These are phyloP conservation scores for Cinnamomum micranthum DNA, from an alignment of 164 flowering plant genomes.

Conservation along the genomic window DNA sequence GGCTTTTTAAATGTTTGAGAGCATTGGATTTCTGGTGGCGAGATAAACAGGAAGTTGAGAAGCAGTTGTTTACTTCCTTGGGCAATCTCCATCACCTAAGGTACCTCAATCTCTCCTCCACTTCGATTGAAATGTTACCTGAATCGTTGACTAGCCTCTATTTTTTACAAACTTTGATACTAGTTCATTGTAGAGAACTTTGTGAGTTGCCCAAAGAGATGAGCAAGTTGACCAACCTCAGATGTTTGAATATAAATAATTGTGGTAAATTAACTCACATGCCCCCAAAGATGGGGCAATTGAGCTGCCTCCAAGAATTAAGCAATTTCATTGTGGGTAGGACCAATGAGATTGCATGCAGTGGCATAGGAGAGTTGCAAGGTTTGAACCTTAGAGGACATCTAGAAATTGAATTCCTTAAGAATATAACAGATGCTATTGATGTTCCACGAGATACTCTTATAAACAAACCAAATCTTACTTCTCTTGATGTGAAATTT, in stretches of 20 bases:
- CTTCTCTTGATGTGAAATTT: not conserved
- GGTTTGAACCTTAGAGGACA: not conserved
- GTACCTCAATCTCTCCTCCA: conserved; percentile 8
- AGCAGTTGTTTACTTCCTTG: not conserved
- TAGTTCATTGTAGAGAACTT: not conserved
- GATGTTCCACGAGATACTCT: not conserved
- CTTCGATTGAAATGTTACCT: conserved; percentile 7
- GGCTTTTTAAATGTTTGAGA: not conserved
- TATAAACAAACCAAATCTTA: not conserved
- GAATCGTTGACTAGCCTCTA: not conserved
- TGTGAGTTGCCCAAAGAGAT: conserved; percentile 7
- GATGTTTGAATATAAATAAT: not conserved
- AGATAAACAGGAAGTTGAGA: not conserved
- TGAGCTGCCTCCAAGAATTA: not conserved
- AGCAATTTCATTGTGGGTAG: not conserved
- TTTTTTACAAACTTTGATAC: conserved; percentile 4
- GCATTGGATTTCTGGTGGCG: conserved; percentile 1
- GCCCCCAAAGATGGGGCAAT: not conserved
- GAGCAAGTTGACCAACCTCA: conserved; percentile 6
- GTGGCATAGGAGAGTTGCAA: not conserved
- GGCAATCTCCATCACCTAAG: conserved; percentile 14
- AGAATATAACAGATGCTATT: not conserved
- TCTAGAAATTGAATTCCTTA: not conserved
- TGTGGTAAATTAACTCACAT: not conserved
- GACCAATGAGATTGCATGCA: not conserved